Evolutionary conservation across 2,329 filamentous ascomycete genomes (phyloP).

Genomic region (Aspergillus sp.): DNA sequence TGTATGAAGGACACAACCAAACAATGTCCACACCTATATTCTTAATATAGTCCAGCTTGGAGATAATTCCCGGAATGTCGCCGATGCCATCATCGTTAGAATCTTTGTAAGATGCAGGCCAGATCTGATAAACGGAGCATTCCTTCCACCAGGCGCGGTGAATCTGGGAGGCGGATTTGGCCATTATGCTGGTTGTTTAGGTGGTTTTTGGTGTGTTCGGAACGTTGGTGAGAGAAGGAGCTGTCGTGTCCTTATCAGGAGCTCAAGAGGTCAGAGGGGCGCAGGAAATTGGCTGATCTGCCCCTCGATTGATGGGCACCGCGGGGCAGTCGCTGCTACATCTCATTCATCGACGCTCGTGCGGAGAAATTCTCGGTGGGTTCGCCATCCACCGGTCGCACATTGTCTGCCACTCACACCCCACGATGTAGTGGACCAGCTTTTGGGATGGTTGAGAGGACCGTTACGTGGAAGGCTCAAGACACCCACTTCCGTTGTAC

Average conservation of each 20-base stretch:
- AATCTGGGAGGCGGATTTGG: slow-evolving; percentile 15
- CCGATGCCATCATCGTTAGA: slow-evolving; percentile 58
- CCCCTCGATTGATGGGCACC: slow-evolving; percentile 1
- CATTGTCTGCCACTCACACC: slow-evolving; percentile 2
- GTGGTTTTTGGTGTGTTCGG: background rate
- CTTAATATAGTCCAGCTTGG: slow-evolving; percentile 65
- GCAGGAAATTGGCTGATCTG: background rate
- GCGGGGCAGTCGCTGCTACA: slow-evolving; percentile 6
- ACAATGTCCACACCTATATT: slow-evolving; percentile 64
- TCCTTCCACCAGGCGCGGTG: slow-evolving; percentile 58
- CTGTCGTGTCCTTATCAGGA: background rate
- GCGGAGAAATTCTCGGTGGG: slow-evolving; percentile 12
- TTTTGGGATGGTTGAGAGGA: background rate
- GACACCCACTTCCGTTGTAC: background rate
- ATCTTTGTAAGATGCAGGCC: slow-evolving; percentile 60
- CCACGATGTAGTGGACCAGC: background rate
- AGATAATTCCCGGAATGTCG: slow-evolving; percentile 65
- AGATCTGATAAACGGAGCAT: slow-evolving; percentile 60
- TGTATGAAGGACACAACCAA: slow-evolving; percentile 56
- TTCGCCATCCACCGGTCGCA: background rate
- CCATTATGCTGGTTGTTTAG: background rate
- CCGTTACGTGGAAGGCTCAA: background rate
- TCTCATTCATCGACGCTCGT: slow-evolving; percentile 1
- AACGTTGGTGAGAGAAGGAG: background rate
- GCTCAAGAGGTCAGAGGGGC: background rate